Evolutionary conservation across 2,329 filamentous ascomycete species (phyloP).

Genomic region (Cladosporium sp.): DNA sequence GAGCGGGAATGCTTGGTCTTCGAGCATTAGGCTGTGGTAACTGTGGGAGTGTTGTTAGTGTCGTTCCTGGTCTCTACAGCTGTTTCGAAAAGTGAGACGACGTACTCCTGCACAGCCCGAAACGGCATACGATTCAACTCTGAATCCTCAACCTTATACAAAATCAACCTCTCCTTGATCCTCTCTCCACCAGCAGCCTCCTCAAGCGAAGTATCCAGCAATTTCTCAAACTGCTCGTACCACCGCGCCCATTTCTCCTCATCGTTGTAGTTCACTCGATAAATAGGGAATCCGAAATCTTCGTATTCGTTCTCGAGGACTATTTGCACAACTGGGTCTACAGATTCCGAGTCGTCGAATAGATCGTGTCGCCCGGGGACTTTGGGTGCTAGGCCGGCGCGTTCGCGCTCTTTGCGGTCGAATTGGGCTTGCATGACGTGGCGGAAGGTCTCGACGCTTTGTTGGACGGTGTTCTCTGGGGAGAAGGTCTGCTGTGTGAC

Average conservation of each 20-base stretch:
- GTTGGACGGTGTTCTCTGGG: background rate
- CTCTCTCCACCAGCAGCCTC: background rate
- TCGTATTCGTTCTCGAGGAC: background rate
- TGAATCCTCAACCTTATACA: background rate
- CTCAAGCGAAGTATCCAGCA: constrained; percentile 2
- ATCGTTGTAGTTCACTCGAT: constrained; percentile 5
- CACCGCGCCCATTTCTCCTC: constrained; percentile 2
- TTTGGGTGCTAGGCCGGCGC: background rate
- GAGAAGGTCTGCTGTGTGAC: background rate
- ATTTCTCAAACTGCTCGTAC: background rate
- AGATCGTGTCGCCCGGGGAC: background rate
- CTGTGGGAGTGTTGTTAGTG: background rate
- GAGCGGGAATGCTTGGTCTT: background rate
- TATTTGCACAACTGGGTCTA: background rate
- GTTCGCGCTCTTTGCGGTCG: background rate
- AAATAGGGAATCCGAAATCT: background rate
- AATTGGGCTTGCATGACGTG: background rate
- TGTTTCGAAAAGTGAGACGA: no score
- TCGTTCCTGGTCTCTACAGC: background rate
- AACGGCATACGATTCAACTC: constrained; percentile 1
- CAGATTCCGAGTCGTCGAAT: background rate
- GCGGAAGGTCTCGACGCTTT: background rate
- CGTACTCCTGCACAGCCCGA: background rate
- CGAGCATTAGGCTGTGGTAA: constrained; percentile 1
- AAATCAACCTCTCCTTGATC: background rate